These are phyloP conservation scores for Imleria badia DNA, from an alignment of 768 basidiomycete genomes.

Conservation along the genomic window DNA sequence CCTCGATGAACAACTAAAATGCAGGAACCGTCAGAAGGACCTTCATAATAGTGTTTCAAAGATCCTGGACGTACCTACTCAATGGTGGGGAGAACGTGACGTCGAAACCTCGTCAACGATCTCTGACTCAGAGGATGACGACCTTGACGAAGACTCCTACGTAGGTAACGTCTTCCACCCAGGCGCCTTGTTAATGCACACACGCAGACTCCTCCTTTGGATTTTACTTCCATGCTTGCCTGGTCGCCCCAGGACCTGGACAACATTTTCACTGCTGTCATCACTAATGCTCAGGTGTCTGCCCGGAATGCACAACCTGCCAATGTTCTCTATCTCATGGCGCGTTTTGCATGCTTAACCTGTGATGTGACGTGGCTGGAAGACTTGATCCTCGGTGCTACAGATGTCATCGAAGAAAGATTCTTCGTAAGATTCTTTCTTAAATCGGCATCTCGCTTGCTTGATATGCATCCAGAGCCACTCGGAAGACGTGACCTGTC, in stretches of 20 bases:
- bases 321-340: constrained; percentile 85
- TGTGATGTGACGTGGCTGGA: constrained; percentile 92
- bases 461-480: constrained; percentile 52
- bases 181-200: constrained; percentile 6
- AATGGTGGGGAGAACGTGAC: constrained; percentile 65
- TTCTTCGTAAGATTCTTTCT: constrained; percentile 71
- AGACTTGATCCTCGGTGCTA: constrained; percentile 86
- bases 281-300: constrained; percentile 70
- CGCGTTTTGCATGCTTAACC: constrained; percentile 89
- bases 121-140: constrained; percentile 50
- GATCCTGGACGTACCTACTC: constrained; percentile 52
- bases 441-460: constrained; percentile 2
- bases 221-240: constrained; percentile 89
- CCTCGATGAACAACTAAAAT: constrained; percentile 57
- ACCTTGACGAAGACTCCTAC: constrained; percentile 48
- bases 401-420: constrained; percentile 88
- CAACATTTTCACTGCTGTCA: constrained; percentile 76
- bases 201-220: constrained; percentile 64
- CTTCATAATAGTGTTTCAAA: constrained; percentile 60
- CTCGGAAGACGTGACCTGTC: constrained; percentile 80
- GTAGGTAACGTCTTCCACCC: constrained; percentile 32
- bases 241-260: constrained; percentile 82
- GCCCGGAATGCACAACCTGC: constrained; percentile 83
- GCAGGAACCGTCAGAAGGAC: constrained; percentile 50
- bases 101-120: constrained; percentile 44